Evolutionary conservation across 495 filamentous ascomycete species (phyloP), one percentile per base, ranked within the genome.

Genomic region (Sporormia fimetaria): DNA sequence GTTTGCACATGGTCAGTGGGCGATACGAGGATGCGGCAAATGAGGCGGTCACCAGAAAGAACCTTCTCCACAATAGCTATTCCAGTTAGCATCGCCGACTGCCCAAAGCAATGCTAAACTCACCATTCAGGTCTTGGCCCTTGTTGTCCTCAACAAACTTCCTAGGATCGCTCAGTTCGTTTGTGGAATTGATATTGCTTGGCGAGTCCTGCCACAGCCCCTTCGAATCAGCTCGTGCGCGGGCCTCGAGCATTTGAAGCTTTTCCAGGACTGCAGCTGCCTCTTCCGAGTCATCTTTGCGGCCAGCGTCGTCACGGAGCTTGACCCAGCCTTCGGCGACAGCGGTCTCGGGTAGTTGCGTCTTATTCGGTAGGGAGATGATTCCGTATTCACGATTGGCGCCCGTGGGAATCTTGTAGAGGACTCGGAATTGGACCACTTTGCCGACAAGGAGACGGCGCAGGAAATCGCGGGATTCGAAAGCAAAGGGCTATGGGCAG

Each of bases 391-490:
- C 90, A 29, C 85, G 77, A 40, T 82, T 83, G 36, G 65, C 67
- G 31, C 78, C 81, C 28, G 76, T 78, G 6, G 90, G 84, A 35
- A 94, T 80, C 27, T 74, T 78, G 64, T 96, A 87, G 25, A 87
- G 65, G 21, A 87, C 70, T 21, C 75, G 69, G 71, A 90, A 94
- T 54, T 85, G 78, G 40, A 99, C 64, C 9, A 77, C 71, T 58
- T 93, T 93, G 44, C 87, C 87, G 40, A 99, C 84, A 6, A 80
- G 66, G 28, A 85, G 63, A 33, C 80, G 77, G 40, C 92, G 77
- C 22, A 96, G 73, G 57, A 80, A 88, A 57, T 99, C 90, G 39
- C 92, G 82, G 29, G 92, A 93, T 62, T 87, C 78, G 61, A 94
- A 96, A 26, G 80, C 87, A 51, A 76, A 87, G 14, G 80, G 74